A percentile compares a stretch with the other conserved stretches of the same genome.
phyloP scores from a whole-genome alignment of 2,329 filamentous ascomycete genomes.

The Cytospora piceae region DNA sequence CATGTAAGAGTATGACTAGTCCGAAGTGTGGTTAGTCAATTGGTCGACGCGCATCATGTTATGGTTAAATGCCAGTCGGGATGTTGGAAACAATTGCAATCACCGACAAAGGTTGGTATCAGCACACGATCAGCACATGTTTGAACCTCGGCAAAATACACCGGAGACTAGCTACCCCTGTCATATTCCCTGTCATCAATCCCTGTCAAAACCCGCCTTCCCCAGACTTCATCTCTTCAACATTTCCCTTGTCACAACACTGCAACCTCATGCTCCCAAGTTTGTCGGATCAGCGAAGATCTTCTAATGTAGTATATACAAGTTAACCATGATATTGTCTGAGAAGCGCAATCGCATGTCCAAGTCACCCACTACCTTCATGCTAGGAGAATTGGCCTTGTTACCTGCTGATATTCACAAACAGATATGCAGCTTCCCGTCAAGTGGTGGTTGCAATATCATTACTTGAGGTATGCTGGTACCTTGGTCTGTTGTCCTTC shows the following conservation, averaged over 20 bases:
- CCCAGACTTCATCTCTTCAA: conserved; percentile 21
- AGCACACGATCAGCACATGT: conserved; percentile 3
- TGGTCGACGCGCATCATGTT: background rate
- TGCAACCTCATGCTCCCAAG: background rate
- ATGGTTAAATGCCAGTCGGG: conserved; percentile 2
- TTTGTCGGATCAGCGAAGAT: too few species aligned
- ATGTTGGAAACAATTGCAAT: background rate
- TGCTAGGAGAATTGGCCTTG: background rate
- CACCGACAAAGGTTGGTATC: background rate
- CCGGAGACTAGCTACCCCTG: background rate
- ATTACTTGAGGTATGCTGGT: background rate
- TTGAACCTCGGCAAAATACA: background rate
- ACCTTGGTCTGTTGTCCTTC: background rate
- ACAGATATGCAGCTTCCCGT: background rate
- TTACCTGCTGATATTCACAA: background rate
- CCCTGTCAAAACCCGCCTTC: conserved; percentile 8
- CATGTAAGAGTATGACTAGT: background rate
- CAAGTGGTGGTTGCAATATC: background rate
- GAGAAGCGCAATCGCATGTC: background rate
- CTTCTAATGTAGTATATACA: too few species aligned
- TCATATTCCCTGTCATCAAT: background rate
- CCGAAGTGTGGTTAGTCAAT: background rate
- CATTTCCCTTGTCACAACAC: background rate
- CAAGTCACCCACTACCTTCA: background rate
- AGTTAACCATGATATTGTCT: too few species aligned